Conservation (phyloP, 2,329 filamentous ascomycete species). For the Penicillium crustosum region DNA sequence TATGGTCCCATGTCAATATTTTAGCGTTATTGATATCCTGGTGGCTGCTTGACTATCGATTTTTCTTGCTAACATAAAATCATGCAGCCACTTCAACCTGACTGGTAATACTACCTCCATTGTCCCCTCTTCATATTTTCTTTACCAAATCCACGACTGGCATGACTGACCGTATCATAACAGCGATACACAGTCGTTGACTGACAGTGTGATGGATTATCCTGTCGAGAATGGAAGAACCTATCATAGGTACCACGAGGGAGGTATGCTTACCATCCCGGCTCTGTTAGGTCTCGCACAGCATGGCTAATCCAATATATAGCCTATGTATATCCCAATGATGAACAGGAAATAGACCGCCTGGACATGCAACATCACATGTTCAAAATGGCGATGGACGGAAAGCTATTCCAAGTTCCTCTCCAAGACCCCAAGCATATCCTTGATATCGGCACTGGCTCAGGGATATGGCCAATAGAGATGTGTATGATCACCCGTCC, state of each 20-base stretch:
- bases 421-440: constrained; percentile 49
- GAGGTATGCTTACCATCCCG: constrained; percentile 31
- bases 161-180: constrained; percentile 9
- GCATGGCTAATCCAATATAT: constrained; percentile 17
- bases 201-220: constrained; percentile 46
- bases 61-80: background rate
- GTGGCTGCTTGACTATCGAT: background rate
- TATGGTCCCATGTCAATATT: background rate
- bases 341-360: constrained; percentile 56
- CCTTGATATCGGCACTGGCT: constrained; percentile 61
- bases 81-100: background rate
- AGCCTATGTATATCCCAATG: constrained; percentile 53
- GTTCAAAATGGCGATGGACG: constrained; percentile 49
- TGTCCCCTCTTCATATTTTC: background rate
- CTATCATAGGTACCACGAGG: constrained; percentile 49
- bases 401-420: constrained; percentile 49
- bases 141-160: background rate
- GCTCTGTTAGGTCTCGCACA: background rate
- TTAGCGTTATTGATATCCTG: background rate
- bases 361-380: constrained; percentile 58
- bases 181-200: constrained; percentile 46
- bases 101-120: constrained; percentile 4
- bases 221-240: constrained; percentile 44
- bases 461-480: constrained; percentile 68
- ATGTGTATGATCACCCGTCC: constrained; percentile 49